Evolutionary conservation across 805 yeast genomes (phyloP).

Genomic region (Saccharomyces kudriavzevii): DNA sequence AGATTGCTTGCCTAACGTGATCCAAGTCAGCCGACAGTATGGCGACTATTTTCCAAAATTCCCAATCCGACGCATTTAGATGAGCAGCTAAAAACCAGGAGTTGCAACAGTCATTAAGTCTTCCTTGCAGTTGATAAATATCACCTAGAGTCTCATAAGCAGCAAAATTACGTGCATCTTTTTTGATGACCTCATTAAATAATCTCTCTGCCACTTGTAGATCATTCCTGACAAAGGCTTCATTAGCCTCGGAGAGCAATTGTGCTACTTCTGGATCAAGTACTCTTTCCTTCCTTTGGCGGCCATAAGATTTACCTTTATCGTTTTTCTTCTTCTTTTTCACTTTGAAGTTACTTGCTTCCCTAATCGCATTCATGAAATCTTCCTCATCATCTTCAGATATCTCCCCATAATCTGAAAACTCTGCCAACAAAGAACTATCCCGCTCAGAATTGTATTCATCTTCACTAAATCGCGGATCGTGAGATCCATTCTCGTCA

Average conservation of each 20-base stretch:
- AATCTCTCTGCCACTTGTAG: conserved; percentile 49
- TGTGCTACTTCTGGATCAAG: conserved; percentile 67
- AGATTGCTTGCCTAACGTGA: conserved; percentile 66
- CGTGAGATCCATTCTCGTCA: conserved; percentile 19
- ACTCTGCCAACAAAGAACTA: conserved; percentile 32
- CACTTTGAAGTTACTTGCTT: conserved; percentile 55
- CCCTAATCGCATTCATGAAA: conserved; percentile 57
- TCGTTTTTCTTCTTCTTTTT: conserved; percentile 28
- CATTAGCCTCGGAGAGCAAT: conserved; percentile 65
- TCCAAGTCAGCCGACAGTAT: conserved; percentile 57
- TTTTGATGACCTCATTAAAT: conserved; percentile 63
- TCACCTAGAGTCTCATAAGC: conserved; percentile 89
- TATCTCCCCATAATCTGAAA: conserved; percentile 32
- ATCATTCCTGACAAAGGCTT: conserved; percentile 63
- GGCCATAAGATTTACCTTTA: conserved; percentile 23
- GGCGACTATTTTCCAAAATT: conserved; percentile 73
- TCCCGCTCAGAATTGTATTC: conserved; percentile 26
- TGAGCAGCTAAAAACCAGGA: conserved; percentile 80
- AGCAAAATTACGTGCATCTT: conserved; percentile 68
- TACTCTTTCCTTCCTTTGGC: conserved; percentile 32
- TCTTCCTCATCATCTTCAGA: conserved; percentile 36
- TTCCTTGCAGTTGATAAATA: conserved; percentile 61
- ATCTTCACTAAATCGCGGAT: conserved; percentile 6
- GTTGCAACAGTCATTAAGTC: conserved; percentile 63
- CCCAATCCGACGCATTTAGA: conserved; percentile 64